phyloP scores from a whole-genome alignment of 139 green algal genomes.

The Chlamydomonas sp. region DNA sequence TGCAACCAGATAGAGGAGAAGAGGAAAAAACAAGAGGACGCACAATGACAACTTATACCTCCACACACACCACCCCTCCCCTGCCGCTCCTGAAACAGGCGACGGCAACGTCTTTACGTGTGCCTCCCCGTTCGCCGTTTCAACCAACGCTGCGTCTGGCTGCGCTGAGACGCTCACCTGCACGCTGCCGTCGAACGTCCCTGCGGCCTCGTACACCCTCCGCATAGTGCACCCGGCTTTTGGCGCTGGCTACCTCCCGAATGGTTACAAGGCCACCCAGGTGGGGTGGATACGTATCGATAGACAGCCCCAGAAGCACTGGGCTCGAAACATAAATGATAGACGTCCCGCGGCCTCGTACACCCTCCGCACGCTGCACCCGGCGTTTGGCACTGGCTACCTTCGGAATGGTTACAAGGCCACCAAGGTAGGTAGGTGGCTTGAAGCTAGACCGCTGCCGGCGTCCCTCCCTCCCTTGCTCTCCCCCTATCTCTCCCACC shows the following conservation, averaged over 20 bases:
- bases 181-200: slow-evolving; percentile 13
- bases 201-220: slow-evolving; percentile 14
- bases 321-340: too few relatives aligned
- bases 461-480: too few relatives aligned
- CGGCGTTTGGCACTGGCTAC: too few relatives aligned
- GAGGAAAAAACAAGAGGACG: too few relatives aligned
- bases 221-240: too few relatives aligned
- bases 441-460: not conserved
- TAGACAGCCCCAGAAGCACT: slow-evolving; percentile 1
- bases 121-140: not conserved
- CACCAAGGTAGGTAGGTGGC: not conserved
- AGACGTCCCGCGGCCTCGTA: slow-evolving; percentile 20
- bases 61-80: not conserved
- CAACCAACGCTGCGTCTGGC: not conserved
- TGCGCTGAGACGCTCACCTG: slow-evolving; percentile 19
- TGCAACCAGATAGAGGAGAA: too few relatives aligned
- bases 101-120: not conserved
- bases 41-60: too few relatives aligned
- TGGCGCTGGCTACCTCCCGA: too few relatives aligned
- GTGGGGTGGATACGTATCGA: not conserved
- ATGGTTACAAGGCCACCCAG: too few relatives aligned
- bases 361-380: too few relatives aligned
- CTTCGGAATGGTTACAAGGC: too few relatives aligned
- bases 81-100: not conserved
- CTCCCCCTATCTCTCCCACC: slow-evolving; percentile 13